Evolutionary conservation across 441 rosid species (phyloP).

Genomic region (Adansonia rubrostipa): DNA sequence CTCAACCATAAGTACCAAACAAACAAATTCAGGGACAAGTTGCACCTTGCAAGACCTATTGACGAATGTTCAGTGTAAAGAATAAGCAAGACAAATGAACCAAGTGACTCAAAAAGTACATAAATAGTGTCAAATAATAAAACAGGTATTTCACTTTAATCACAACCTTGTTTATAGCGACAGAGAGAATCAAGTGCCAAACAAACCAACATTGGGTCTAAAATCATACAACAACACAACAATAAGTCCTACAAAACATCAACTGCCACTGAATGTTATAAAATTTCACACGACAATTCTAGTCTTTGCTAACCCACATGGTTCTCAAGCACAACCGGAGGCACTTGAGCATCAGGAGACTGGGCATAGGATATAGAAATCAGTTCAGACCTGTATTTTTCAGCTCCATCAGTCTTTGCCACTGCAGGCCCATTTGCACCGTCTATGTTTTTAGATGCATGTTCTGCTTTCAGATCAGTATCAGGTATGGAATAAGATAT

Average conservation of each 20-base stretch:
- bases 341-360: conserved; percentile 8
- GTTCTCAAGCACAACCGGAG: background rate
- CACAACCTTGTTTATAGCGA: conserved; percentile 2
- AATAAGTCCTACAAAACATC: conserved; percentile 1
- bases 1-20: background rate
- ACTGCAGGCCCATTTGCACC: background rate
- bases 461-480: background rate
- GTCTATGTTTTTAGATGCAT: background rate
- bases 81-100: background rate
- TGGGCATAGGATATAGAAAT: conserved; percentile 7
- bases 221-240: background rate
- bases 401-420: conserved; percentile 8
- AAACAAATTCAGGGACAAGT: background rate
- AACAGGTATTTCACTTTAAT: background rate
- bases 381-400: conserved; percentile 24
- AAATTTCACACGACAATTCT: background rate
- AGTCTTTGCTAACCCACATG: background rate
- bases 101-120: background rate
- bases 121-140: background rate
- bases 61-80: background rate
- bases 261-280: background rate
- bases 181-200: background rate
- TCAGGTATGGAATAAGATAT: conserved; percentile 15
- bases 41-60: background rate
- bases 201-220: conserved; percentile 17